Base-by-base conservation (phyloP, 208 protist species). In the Wallacemonas sp. region DNA sequence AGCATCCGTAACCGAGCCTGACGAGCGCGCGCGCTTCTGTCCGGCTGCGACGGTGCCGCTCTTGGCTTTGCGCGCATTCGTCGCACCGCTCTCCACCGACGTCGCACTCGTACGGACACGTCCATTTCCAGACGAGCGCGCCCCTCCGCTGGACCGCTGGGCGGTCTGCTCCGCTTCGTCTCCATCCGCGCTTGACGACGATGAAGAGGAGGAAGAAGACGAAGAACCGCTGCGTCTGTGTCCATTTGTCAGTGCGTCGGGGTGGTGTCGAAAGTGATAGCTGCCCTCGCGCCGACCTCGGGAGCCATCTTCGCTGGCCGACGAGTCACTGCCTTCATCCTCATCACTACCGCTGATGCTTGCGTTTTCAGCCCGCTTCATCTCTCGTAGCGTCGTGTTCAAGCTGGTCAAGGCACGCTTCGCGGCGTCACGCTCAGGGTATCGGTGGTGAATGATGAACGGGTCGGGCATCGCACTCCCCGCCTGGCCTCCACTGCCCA, bases 381-480 rank as follows among this genome's bases (percentile, higher is more conserved):
- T 65, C 34, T 59, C 42, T 24, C 77, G 47, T 24, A 90, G 53
- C 31, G 74, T 88, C n/a, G 71, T 46, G 21, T 80, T 31, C 36
- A 87, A 75, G 30, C 53, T 77, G 27, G 77, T 70, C 70, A 93
- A 64, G 0, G 86, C 86, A 34, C 80, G 76, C 60, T 66, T 82
- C 0, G 86, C 82, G 0, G 82, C 82, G 47, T 86, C 86, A 1
- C 86, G 79, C 49, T 79, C 66, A 0, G 86, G 86, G 63, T 89
- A 92, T 2, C 82, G 72, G 1, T 72, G 76, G 55, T 79, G 73
- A 22, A 86, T 80, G 21, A 77, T 34, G 17, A 88, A 61, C 28
- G 68, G 31, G 28, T 61, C 34, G 21, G 19, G 19, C 17, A 14
- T 26, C 42, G 3, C 28, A 15, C 39, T n/a, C n/a, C n/a, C 38